Evolutionary conservation across 331 rosid species (phyloP).

Genomic region (Stylosanthes scabra): DNA sequence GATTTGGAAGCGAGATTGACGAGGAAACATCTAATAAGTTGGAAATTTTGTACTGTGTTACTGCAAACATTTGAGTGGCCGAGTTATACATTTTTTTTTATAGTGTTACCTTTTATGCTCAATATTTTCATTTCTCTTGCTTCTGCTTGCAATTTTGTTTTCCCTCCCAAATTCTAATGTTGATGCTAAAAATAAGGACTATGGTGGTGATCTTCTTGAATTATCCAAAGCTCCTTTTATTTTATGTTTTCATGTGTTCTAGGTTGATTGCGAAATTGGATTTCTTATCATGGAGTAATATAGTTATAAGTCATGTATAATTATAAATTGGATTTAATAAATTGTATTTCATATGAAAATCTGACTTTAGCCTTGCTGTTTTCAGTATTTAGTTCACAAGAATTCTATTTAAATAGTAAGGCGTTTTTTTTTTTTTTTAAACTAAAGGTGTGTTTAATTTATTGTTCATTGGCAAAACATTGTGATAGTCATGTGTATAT

Average conservation of each 20-base stretch:
- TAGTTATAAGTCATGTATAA: not conserved
- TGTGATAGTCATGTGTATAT: no score
- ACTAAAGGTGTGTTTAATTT: no score
- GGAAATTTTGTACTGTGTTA: conserved; percentile 55
- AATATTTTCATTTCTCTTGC: conserved; percentile 36
- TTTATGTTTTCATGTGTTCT: conserved; percentile 18
- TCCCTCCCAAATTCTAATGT: conserved; percentile 93
- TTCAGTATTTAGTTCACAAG: no score
- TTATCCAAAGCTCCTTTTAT: no score
- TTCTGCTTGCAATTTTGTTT: conserved; percentile 80
- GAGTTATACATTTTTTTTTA: no score
- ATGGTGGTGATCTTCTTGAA: no score
- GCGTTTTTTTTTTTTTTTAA: no score
- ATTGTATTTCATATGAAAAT: not conserved
- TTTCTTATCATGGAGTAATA: not conserved
- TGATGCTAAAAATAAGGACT: conserved; percentile 89
- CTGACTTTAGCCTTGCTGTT: not conserved
- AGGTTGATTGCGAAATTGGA: not conserved
- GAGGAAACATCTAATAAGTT: conserved; percentile 91
- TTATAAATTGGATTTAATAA: not conserved
- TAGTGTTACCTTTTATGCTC: not conserved
- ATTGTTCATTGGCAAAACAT: no score
- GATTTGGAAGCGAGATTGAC: conserved; percentile 81
- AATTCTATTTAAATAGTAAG: no score
- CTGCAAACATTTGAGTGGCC: not conserved